These are phyloP conservation scores for Aspergillus asperescens DNA, from an alignment of 495 filamentous ascomycete genomes.

Conservation along the genomic window DNA sequence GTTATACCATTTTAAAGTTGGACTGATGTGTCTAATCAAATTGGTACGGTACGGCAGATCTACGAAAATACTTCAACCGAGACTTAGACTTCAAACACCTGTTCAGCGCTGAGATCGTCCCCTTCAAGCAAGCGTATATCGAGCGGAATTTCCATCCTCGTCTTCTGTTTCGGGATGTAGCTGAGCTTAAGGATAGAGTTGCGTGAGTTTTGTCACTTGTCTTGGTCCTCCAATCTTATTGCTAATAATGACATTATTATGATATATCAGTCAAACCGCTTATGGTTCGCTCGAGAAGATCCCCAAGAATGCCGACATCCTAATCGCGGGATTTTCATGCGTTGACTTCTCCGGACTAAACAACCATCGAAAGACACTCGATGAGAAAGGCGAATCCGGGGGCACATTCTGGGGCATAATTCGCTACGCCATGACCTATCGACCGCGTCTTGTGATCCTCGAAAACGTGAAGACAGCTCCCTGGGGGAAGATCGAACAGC, in stretches of 20 bases:
- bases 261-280: slow-evolving; percentile 61
- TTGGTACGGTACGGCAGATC: too few species aligned
- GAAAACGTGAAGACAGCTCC: slow-evolving; percentile 68
- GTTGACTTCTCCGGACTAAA: slow-evolving; percentile 60
- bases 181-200: slow-evolving; percentile 48
- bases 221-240: slow-evolving; percentile 19
- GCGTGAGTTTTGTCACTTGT: slow-evolving; percentile 52
- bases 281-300: slow-evolving; percentile 57
- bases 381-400: slow-evolving; percentile 58
- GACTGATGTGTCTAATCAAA: too few species aligned
- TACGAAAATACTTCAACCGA: slow-evolving; percentile 18
- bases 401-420: slow-evolving; percentile 64
- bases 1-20: too few species aligned
- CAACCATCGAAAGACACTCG: slow-evolving; percentile 34
- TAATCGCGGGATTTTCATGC: slow-evolving; percentile 74
- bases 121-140: slow-evolving; percentile 77
- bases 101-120: slow-evolving; percentile 76
- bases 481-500: slow-evolving; percentile 51
- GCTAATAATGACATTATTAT: too few species aligned
- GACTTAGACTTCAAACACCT: slow-evolving; percentile 53
- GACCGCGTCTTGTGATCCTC: slow-evolving; percentile 62
- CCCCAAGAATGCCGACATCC: slow-evolving; percentile 57
- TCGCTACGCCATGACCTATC: slow-evolving; percentile 47
- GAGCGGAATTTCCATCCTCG: slow-evolving; percentile 62
- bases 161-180: slow-evolving; percentile 65